Evolutionary conservation across 129 eudicot genomes (phyloP), one percentile per base, ranked within the genome.

Genomic region (Pseudognaphalium luteoalbum): DNA sequence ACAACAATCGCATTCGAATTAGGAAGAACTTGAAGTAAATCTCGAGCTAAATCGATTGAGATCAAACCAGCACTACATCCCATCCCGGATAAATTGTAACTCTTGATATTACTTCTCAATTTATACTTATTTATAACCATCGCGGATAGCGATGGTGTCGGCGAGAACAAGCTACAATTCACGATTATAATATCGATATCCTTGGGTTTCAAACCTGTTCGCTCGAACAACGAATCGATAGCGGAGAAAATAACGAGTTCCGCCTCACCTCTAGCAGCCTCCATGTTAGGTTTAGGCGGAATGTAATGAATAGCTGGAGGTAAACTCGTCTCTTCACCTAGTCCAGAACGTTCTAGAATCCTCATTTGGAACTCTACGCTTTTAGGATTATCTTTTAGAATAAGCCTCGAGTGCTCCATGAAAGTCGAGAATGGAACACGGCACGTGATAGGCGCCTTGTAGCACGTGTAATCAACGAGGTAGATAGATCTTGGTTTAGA

Each of bases 41-140:
- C 92, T 1, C 92, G 32, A 25, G 97, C 97, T 17, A 91, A 66
- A 73, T 89, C 96, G 16, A 91, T 74, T 0, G 97, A 82, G 28
- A 91, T 91, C 7, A 90, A 42, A 3, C 97, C 93, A 0, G 88
- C 88, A 54, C 95, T 88, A 30, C 97, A 91, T 0, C 97, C 97
- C 97, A 91, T 91, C 2, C 97, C 97, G 8, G 92, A 85, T 29
- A 91, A 65, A 68, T 91, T 91, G 34, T 39, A 88, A 51, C 90
- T 87, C 71, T 82, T 91, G 0, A 91, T 78, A 65, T 91, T 91
- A 64, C 97, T 87, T 42, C 96, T 77, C 28, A 91, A 20, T 68
- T 91, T 91, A 72, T 88, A 91, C 80, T 87, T 88, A 32, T 91
- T 91, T 21, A 89, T 83, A 66, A 91, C 88, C 97, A 91, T 88